Percentiles rank a stretch among this genome's conserved stretches.
phyloP scores from a whole-genome alignment of 2,329 filamentous ascomycete species.

The Stagonosporopsis rhizophila region DNA sequence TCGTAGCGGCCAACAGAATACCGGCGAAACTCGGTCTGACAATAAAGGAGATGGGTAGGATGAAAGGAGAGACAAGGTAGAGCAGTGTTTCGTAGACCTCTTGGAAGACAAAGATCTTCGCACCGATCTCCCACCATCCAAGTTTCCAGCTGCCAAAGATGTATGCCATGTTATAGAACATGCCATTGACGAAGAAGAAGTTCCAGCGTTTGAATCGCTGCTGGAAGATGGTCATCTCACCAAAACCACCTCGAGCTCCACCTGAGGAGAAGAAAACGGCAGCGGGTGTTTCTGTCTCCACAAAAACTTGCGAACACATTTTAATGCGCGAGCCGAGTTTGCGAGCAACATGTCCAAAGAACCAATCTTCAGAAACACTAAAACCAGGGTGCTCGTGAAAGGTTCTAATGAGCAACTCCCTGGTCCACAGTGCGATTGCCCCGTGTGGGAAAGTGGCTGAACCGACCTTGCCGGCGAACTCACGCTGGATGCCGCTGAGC shows the following conservation, averaged over 20 bases:
- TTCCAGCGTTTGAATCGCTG: slow-evolving; percentile 61
- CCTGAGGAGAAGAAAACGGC: slow-evolving; percentile 53
- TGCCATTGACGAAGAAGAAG: slow-evolving; percentile 60
- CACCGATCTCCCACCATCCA: slow-evolving; percentile 58
- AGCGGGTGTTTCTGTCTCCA: slow-evolving; percentile 59
- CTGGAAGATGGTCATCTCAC: slow-evolving; percentile 61
- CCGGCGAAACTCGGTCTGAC: slow-evolving; percentile 52
- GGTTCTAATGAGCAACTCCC: slow-evolving; percentile 54
- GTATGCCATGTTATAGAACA: slow-evolving; percentile 58
- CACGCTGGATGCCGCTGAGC: slow-evolving; percentile 56
- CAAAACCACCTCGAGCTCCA: slow-evolving; percentile 56
- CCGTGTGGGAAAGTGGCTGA: slow-evolving; percentile 60
- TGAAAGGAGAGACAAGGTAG: slow-evolving; percentile 55
- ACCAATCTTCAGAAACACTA: slow-evolving; percentile 61
- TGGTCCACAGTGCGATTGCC: slow-evolving; percentile 59
- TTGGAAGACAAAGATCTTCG: slow-evolving; percentile 59
- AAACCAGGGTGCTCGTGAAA: slow-evolving; percentile 60
- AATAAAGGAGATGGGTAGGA: slow-evolving; percentile 55
- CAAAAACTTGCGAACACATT: slow-evolving; percentile 60
- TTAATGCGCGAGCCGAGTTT: slow-evolving; percentile 55
- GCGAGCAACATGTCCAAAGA: slow-evolving; percentile 58
- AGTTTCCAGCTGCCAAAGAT: slow-evolving; percentile 58
- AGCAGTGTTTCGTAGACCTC: slow-evolving; percentile 59
- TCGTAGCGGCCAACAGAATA: slow-evolving; percentile 49
- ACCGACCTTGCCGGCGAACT: slow-evolving; percentile 55